Evolutionary conservation across 371 early-diverging fungal species (phyloP).

Genomic region (Mucor saturninus): DNA sequence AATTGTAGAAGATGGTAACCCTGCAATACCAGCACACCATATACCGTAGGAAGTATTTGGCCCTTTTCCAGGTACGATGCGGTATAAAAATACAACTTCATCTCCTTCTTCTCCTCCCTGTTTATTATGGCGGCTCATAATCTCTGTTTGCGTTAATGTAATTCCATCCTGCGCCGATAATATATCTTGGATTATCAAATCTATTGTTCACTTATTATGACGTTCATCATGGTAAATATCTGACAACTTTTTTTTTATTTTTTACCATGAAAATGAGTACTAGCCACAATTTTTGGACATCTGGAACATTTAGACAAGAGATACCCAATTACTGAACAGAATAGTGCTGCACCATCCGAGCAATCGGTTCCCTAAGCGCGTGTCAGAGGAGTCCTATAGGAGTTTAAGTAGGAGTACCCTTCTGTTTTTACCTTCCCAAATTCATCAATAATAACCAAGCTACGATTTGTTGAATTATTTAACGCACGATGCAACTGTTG

Average conservation of each 20-base stretch:
- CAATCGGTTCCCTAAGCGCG: constrained; percentile 43
- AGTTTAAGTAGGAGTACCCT: not conserved
- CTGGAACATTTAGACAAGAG: constrained; percentile 41
- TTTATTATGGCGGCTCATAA: constrained; percentile 19
- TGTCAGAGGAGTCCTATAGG: not conserved
- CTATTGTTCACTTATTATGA: too few species aligned
- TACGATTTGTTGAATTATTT: constrained; percentile 51
- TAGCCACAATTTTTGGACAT: constrained; percentile 58
- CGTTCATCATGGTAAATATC: not conserved
- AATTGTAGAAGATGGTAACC: constrained; percentile 47
- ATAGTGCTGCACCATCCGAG: constrained; percentile 65
- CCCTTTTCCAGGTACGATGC: constrained; percentile 37
- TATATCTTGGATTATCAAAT: constrained; percentile 8
- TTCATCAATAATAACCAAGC: constrained; percentile 71
- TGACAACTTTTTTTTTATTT: not conserved
- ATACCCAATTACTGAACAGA: constrained; percentile 60
- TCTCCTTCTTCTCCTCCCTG: constrained; percentile 17
- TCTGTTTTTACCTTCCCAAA: constrained; percentile 50
- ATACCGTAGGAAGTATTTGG: constrained; percentile 51
- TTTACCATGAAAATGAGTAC: constrained; percentile 73
- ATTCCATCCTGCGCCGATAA: constrained; percentile 13
- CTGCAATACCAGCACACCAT: constrained; percentile 66
- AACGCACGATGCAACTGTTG: constrained; percentile 68
- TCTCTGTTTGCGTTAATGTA: constrained; percentile 37
- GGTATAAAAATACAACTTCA: constrained; percentile 61